A percentile compares a stretch with the other conserved stretches of the same genome.
Evolutionary conservation across 176 grass and related monocot species (phyloP).

Genomic region (Calamus simplicifolius): DNA sequence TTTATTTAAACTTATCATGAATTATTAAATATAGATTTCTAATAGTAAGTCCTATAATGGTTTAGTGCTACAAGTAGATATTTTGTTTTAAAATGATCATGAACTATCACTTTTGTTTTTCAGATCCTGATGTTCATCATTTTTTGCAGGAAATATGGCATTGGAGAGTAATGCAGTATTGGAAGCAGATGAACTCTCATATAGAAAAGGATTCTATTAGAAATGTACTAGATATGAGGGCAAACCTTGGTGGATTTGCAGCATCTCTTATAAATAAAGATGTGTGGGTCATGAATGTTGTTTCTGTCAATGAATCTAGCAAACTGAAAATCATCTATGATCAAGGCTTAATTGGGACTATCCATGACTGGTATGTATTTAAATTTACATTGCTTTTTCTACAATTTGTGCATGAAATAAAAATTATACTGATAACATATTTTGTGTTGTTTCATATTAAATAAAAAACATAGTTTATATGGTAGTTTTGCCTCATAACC

Average conservation of each 20-base stretch:
- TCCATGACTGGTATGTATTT: conserved; percentile 51
- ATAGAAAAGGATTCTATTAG: conserved; percentile 50
- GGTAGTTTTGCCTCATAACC: too few relatives aligned
- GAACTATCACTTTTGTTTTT: conserved; percentile 14
- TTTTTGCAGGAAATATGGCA: conserved; percentile 52
- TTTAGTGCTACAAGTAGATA: not conserved
- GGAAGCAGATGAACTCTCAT: conserved; percentile 61
- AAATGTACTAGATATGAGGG: conserved; percentile 77
- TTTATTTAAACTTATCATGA: too few relatives aligned
- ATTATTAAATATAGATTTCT: too few relatives aligned
- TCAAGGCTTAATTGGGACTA: conserved; percentile 62
- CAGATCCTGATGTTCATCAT: not conserved
- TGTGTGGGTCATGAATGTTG: conserved; percentile 83
- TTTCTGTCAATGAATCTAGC: conserved; percentile 40
- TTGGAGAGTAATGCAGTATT: conserved; percentile 54
- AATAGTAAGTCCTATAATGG: conserved; percentile 30
- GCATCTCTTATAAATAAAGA: conserved; percentile 49
- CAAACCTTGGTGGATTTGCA: conserved; percentile 76
- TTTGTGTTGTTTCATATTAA: too few relatives aligned
- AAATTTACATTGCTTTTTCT: not conserved
- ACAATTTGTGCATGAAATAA: conserved; percentile 4
- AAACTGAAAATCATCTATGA: conserved; percentile 81
- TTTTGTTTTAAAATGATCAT: not conserved
- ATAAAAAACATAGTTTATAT: too few relatives aligned
- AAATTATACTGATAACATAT: too few relatives aligned